Base-by-base conservation (phyloP, 352 stramenopile genomes). In the Phytophthora lateralis region DNA sequence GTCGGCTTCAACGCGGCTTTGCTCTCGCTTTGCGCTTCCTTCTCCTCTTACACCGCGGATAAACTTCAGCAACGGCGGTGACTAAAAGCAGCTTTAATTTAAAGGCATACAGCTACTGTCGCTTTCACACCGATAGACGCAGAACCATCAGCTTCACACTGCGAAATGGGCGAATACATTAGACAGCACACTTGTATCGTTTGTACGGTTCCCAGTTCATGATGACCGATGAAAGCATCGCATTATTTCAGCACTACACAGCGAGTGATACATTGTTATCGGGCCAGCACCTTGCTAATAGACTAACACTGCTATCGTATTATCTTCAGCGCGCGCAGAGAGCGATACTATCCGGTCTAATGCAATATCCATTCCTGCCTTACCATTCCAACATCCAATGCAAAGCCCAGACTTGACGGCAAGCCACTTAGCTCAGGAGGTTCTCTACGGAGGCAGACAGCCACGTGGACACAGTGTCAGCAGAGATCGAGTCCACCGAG, bases 391-490 rank as follows among this genome's bases (percentile, higher is more conserved):
- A 30, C 26, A 30, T 24, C 21, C 21, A 24, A 24, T 24, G 21
- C 21, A 24, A 24, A 30, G 26, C 7, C 26, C 2, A 18, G 17
- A 29, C 6, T 14, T 18, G 11, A 43, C 17, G 9, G 7, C 21
- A 37, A 41, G 11, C 51, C 48, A 15, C 41, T 70, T 69, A 76
- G 27, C 54, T 73, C 20, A 77, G 21, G 29, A 83, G 56, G 47
- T 83, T 83, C 44, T 71, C 54, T 6, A 80, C 73, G 11, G 66
- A 71, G 15, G 67, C 60, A 2, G 64, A 44, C 24, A 82, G 62
- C 76, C 73, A 85, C 26, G 61, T 55, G 14, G 60, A 59, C 24
- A 85, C 50, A 6, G 61, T 73, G 43, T 66, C 41, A 5, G 64
- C 67, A 8, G 71, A 66, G 20, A 81, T 57, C 32, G 60, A 66